Percentiles rank a stretch among this genome's conserved stretches.
Conservation (phyloP, 257 asterid species). For the Eucommia ulmoides region DNA sequence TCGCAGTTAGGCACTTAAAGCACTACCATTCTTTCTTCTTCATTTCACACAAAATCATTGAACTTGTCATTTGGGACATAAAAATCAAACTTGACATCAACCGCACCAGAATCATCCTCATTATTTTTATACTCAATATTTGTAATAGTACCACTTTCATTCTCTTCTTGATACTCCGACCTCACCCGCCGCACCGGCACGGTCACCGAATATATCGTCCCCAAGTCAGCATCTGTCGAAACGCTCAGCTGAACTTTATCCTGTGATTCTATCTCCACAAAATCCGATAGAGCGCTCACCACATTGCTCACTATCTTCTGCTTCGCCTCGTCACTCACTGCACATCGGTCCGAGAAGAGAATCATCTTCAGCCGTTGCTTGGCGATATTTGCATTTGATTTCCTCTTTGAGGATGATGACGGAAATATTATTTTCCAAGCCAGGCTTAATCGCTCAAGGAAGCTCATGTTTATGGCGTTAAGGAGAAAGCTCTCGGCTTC, state of each 20-base stretch:
- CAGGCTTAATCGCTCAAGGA: slow-evolving; percentile 68
- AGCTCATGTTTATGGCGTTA: slow-evolving; percentile 57
- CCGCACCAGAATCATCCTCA: slow-evolving; percentile 76
- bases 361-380: slow-evolving; percentile 88
- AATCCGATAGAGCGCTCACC: slow-evolving; percentile 65
- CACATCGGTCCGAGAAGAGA: slow-evolving; percentile 88
- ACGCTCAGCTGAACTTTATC: slow-evolving; percentile 85
- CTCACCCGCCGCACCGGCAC: slow-evolving; percentile 69
- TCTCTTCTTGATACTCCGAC: slow-evolving; percentile 62
- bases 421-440: slow-evolving; percentile 98
- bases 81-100: slow-evolving; percentile 91
- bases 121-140: slow-evolving; percentile 70
- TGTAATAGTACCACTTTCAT: slow-evolving; percentile 61
- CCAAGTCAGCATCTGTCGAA: slow-evolving; percentile 77
- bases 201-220: slow-evolving; percentile 78
- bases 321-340: slow-evolving; percentile 90
- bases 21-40: neutral
- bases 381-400: slow-evolving; percentile 82
- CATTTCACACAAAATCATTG: slow-evolving; percentile 19
- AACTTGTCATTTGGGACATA: slow-evolving; percentile 54
- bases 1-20: neutral
- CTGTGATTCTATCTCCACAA: slow-evolving; percentile 90
- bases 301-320: slow-evolving; percentile 80
- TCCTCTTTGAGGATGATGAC: slow-evolving; percentile 42
- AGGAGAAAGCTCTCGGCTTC: slow-evolving; percentile 70